These are phyloP conservation scores for Candida dajiaensis DNA, from an alignment of 805 yeast genomes.

Conservation along the genomic window DNA sequence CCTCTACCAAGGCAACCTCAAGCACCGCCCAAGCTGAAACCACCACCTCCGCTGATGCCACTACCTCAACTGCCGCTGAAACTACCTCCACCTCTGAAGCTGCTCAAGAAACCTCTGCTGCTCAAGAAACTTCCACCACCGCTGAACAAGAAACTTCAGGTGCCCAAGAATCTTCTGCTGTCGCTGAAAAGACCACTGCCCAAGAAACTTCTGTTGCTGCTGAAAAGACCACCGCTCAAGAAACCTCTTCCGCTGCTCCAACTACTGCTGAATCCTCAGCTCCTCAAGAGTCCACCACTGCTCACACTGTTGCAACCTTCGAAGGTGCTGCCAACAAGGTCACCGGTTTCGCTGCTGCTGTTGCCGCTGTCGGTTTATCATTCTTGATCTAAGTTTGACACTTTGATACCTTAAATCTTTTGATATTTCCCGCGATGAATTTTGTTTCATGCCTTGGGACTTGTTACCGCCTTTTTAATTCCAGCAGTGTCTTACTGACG, in stretches of 20 bases:
- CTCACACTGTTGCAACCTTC: slow-evolving; percentile 12
- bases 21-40: slow-evolving; percentile 11
- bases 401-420: neutral
- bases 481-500: neutral
- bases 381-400: slow-evolving; percentile 11
- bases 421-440: neutral
- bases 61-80: slow-evolving; percentile 9
- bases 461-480: neutral
- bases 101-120: slow-evolving; percentile 2
- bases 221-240: slow-evolving; percentile 6
- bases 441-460: neutral
- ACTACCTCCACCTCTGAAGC: slow-evolving; percentile 6
- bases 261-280: slow-evolving; percentile 6
- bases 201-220: slow-evolving; percentile 5
- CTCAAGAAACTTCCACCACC: slow-evolving; percentile 3
- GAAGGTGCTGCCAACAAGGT: slow-evolving; percentile 19
- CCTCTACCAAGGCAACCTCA: slow-evolving; percentile 9
- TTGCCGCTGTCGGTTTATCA: slow-evolving; percentile 13
- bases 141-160: slow-evolving; percentile 5
- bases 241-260: slow-evolving; percentile 9
- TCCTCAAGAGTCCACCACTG: slow-evolving; percentile 6
- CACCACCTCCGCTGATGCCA: slow-evolving; percentile 9
- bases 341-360: slow-evolving; percentile 17
- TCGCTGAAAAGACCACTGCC: slow-evolving; percentile 7
- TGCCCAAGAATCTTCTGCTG: slow-evolving; percentile 4